phyloP scores from a whole-genome alignment of 2,329 filamentous ascomycete species.

The Pseudogymnoascus sp. region DNA sequence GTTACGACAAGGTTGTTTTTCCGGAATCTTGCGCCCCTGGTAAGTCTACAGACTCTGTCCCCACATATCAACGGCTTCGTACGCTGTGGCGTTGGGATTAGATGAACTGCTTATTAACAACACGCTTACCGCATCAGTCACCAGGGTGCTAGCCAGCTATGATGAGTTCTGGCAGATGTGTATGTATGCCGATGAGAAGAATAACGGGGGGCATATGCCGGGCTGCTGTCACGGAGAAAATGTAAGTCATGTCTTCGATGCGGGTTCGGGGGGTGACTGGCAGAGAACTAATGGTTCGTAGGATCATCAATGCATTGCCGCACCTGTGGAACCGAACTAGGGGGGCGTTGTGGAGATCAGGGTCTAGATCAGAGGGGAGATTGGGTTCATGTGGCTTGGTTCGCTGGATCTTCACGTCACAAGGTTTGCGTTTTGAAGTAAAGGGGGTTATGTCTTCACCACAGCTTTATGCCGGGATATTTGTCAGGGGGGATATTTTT shows the following conservation, averaged over 20 bases:
- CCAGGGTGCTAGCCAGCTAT: not conserved
- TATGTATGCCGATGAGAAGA: not conserved
- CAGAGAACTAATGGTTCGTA: not conserved
- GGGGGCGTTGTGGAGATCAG: not conserved
- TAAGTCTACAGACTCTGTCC: not conserved
- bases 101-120: not conserved
- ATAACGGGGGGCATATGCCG: not conserved
- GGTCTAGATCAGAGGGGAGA: not conserved
- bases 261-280: not conserved
- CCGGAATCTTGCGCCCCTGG: not conserved
- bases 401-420: not conserved
- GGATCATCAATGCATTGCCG: not conserved
- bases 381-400: not conserved
- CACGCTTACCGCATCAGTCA: not conserved
- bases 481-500: not conserved
- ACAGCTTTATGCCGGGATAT: not conserved
- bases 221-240: slow-evolving; percentile 3
- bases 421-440: not conserved
- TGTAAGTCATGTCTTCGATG: not conserved
- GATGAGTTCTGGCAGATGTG: not conserved
- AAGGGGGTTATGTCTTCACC: not conserved
- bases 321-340: not conserved
- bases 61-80: too few species aligned
- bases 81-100: too few species aligned
- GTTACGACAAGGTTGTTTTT: not conserved